These are phyloP conservation scores for Stylonectria norvegica DNA, from an alignment of 2,329 filamentous ascomycete species.

Conservation along the genomic window DNA sequence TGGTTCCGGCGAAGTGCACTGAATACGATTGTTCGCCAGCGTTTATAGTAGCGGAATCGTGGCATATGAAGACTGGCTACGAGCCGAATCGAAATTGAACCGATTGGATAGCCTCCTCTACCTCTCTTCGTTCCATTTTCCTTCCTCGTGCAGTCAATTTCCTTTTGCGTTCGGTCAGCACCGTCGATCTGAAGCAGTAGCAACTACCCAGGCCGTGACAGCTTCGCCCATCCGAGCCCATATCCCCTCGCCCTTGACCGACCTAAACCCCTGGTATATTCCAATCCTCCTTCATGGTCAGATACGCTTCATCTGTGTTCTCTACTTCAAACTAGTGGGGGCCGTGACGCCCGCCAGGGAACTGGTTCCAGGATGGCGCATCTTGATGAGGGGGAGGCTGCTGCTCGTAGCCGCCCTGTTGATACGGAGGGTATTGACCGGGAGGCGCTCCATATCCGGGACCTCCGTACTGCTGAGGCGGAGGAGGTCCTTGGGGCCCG, in stretches of 20 bases:
- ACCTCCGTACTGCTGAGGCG: slow-evolving; percentile 29
- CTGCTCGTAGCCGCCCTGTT: slow-evolving; percentile 21
- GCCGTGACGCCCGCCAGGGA: slow-evolving; percentile 37
- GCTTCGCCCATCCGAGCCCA: neutral
- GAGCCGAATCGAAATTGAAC: too few species aligned
- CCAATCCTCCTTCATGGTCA: neutral
- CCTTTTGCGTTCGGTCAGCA: neutral
- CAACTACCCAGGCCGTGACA: too few species aligned
- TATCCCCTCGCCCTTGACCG: neutral
- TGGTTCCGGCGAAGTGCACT: too few species aligned
- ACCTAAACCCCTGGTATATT: neutral
- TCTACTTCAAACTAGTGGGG: slow-evolving; percentile 1
- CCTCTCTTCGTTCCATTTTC: neutral
- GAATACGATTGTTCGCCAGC: too few species aligned
- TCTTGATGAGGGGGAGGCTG: slow-evolving; percentile 20
- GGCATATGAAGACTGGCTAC: too few species aligned
- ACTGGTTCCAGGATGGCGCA: slow-evolving; percentile 34
- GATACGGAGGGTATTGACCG: slow-evolving; percentile 19
- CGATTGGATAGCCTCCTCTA: too few species aligned
- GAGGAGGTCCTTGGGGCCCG: slow-evolving; percentile 19
- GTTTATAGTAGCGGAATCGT: too few species aligned
- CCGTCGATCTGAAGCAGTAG: too few species aligned
- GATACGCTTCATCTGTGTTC: neutral
- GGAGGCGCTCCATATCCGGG: slow-evolving; percentile 23
- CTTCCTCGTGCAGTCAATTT: neutral